phyloP scores from a whole-genome alignment of 2,329 filamentous ascomycete genomes.

The Botrytis hyacinthi region DNA sequence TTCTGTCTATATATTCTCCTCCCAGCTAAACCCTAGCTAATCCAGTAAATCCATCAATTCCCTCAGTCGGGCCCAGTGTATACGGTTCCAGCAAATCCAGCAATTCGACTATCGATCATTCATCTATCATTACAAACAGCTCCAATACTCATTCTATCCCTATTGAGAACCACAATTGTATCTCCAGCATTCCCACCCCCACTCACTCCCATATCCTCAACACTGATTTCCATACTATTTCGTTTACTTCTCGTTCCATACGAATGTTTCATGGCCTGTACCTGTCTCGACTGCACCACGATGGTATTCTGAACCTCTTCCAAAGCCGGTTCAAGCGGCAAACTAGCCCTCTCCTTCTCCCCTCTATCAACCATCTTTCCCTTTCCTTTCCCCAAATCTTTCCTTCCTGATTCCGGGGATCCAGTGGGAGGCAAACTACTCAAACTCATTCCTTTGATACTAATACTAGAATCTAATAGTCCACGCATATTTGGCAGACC shows the following conservation, averaged over 20 bases:
- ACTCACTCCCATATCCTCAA: not conserved
- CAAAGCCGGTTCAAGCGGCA: not conserved
- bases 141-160: conserved; percentile 15
- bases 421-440: conserved; percentile 12
- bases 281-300: not conserved
- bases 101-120: not conserved
- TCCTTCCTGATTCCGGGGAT: conserved; percentile 4
- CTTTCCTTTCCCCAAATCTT: conserved; percentile 1
- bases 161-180: conserved; percentile 5
- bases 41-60: not conserved
- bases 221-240: not conserved
- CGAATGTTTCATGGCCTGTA: not conserved
- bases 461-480: conserved; percentile 6
- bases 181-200: not conserved
- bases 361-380: conserved; percentile 7
- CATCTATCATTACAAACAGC: conserved; percentile 21
- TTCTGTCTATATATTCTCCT: not conserved
- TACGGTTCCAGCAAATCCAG: not conserved
- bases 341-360: not conserved
- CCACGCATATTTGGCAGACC: conserved; percentile 9
- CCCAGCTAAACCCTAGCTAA: not conserved
- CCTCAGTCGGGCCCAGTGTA: not conserved
- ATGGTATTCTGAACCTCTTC: not conserved
- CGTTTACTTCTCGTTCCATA: conserved; percentile 18
- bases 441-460: conserved; percentile 16